Evolutionary conservation across 768 basidiomycete genomes (phyloP).

Genomic region (Boletus rex-veris): DNA sequence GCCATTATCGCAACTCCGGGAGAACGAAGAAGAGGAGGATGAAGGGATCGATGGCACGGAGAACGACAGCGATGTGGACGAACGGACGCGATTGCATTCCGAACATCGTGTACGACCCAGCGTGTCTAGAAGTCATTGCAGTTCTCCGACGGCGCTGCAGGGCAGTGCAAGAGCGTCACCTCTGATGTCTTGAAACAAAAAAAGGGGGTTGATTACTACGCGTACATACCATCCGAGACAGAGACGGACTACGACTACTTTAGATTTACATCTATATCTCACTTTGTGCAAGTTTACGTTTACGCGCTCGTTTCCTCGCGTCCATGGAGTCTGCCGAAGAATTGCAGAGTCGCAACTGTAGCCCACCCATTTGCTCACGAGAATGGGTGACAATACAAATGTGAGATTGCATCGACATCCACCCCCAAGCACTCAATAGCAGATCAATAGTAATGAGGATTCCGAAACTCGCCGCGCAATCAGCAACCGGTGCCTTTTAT

Average conservation of each 20-base stretch:
- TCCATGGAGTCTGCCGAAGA: too few relatives aligned
- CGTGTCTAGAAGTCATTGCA: slow-evolving; percentile 53
- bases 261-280: slow-evolving; percentile 27
- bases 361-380: too few relatives aligned
- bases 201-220: background rate
- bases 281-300: slow-evolving; percentile 11
- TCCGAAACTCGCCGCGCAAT: background rate
- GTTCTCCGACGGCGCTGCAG: slow-evolving; percentile 43
- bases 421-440: too few relatives aligned
- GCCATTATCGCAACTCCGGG: slow-evolving; percentile 60
- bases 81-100: slow-evolving; percentile 36
- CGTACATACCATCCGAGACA: slow-evolving; percentile 16
- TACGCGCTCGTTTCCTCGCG: slow-evolving; percentile 1
- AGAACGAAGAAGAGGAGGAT: slow-evolving; percentile 59
- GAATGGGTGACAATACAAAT: too few relatives aligned
- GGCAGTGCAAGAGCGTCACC: slow-evolving; percentile 23
- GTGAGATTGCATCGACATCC: too few relatives aligned
- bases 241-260: slow-evolving; percentile 26
- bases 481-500: too few relatives aligned
- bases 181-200: slow-evolving; percentile 14
- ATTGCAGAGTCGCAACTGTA: too few relatives aligned
- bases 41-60: slow-evolving; percentile 41
- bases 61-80: slow-evolving; percentile 45
- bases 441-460: too few relatives aligned
- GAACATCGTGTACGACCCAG: slow-evolving; percentile 22